Evolutionary conservation across 2,329 filamentous ascomycete genomes (phyloP).

Genomic region (Scedosporium minutisporum): DNA sequence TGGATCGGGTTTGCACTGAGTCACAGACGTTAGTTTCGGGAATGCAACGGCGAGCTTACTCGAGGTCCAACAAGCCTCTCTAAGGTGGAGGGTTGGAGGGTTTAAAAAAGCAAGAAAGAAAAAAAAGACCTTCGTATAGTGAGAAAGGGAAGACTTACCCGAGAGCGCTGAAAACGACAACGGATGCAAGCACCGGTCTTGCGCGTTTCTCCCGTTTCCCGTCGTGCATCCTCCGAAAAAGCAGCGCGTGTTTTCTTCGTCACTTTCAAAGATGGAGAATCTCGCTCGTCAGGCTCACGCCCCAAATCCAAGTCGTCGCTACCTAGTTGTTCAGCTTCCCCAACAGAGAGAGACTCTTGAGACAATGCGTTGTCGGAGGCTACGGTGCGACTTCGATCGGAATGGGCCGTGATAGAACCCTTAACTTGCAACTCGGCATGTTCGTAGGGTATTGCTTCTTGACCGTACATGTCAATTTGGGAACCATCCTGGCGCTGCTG

Average conservation of each 20-base stretch:
- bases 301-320: not conserved
- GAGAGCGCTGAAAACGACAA: slow-evolving; percentile 33
- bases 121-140: not conserved
- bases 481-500: not conserved
- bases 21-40: too few species aligned
- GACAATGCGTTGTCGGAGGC: not conserved
- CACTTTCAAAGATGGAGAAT: not conserved
- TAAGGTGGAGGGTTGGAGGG: not conserved
- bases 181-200: slow-evolving; percentile 30
- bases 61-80: too few species aligned
- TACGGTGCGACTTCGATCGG: not conserved
- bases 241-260: slow-evolving; percentile 3
- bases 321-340: not conserved
- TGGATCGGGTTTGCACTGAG: slow-evolving; percentile 27
- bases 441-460: not conserved
- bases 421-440: not conserved
- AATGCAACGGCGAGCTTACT: too few species aligned
- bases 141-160: slow-evolving; percentile 18
- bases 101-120: not conserved
- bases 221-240: slow-evolving; percentile 17
- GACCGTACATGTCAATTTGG: not conserved
- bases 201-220: slow-evolving; percentile 25
- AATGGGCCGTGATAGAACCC: not conserved
- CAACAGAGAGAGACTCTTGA: not conserved
- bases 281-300: not conserved